Evolutionary conservation across 371 early-diverging fungal species (phyloP).

Genomic region (Apophysomyces sp.): DNA sequence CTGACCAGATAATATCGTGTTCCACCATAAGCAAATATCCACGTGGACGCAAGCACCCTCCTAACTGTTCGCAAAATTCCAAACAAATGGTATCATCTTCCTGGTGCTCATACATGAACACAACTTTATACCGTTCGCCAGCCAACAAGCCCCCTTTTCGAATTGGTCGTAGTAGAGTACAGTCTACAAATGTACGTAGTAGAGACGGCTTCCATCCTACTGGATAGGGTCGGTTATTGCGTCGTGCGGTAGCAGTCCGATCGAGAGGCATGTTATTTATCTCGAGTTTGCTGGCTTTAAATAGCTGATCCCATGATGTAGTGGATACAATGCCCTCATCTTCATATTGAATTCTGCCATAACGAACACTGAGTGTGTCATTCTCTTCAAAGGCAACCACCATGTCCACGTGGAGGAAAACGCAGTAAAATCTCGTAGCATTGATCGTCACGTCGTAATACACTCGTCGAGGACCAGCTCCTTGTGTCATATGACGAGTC

Average conservation of each 20-base stretch:
- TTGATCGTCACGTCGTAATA: background rate
- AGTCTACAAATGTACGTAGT: slow-evolving; percentile 6
- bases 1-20: background rate
- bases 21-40: background rate
- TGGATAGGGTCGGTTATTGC: background rate
- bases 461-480: background rate
- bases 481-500: background rate
- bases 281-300: background rate
- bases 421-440: background rate
- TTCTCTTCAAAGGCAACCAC: background rate
- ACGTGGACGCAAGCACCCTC: background rate
- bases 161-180: slow-evolving; percentile 4
- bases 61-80: slow-evolving; percentile 11
- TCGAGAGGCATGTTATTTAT: background rate
- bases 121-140: slow-evolving; percentile 6
- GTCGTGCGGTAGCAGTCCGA: background rate
- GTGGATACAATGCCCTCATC: background rate
- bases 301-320: background rate
- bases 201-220: slow-evolving; percentile 10
- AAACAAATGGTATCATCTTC: slow-evolving; percentile 19
- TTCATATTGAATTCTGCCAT: background rate
- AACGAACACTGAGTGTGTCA: background rate
- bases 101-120: slow-evolving; percentile 17
- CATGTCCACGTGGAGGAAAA: background rate
- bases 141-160: slow-evolving; percentile 12